phyloP scores from a whole-genome alignment of 2,329 filamentous ascomycete genomes.

The Aureobasidium lini region DNA sequence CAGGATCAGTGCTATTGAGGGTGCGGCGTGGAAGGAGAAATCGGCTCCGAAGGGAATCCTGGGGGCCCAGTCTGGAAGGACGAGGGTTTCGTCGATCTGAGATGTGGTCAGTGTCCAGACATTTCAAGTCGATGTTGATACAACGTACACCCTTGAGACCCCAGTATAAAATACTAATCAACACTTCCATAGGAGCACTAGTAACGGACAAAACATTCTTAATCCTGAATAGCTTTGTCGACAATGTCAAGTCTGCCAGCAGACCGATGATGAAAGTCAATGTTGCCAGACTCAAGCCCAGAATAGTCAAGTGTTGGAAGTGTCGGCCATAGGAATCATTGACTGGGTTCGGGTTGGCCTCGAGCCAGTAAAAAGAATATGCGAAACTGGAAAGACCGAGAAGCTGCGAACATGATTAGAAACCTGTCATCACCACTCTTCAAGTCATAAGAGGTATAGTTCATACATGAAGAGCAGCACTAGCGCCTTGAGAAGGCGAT shows the following conservation, averaged over 20 bases:
- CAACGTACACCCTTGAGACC: conserved; percentile 47
- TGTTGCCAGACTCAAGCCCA: conserved; percentile 57
- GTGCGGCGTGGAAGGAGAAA: conserved; percentile 58
- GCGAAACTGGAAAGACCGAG: conserved; percentile 39
- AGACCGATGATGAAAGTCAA: conserved; percentile 55
- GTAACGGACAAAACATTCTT: conserved; percentile 63
- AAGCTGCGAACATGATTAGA: conserved; percentile 19
- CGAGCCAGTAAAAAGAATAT: conserved; percentile 36
- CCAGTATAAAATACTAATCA: conserved; percentile 70
- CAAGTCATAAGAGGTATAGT: not conserved
- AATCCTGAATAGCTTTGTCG: conserved; percentile 49
- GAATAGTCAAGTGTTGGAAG: conserved; percentile 67
- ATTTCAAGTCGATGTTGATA: conserved; percentile 3
- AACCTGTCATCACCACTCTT: not conserved
- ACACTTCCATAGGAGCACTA: conserved; percentile 60
- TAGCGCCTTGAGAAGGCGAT: conserved; percentile 58
- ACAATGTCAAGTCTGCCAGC: conserved; percentile 57
- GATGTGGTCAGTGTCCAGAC: conserved; percentile 15
- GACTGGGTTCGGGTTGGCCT: conserved; percentile 30
- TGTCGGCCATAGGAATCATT: conserved; percentile 59
- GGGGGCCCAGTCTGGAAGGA: conserved; percentile 40
- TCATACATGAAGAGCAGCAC: conserved; percentile 52
- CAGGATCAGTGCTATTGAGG: conserved; percentile 54
- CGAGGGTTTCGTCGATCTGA: conserved; percentile 43
- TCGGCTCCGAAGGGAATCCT: conserved; percentile 46